phyloP scores from a whole-genome alignment of 345 rosid species.

The Aurinia saxatilis region DNA sequence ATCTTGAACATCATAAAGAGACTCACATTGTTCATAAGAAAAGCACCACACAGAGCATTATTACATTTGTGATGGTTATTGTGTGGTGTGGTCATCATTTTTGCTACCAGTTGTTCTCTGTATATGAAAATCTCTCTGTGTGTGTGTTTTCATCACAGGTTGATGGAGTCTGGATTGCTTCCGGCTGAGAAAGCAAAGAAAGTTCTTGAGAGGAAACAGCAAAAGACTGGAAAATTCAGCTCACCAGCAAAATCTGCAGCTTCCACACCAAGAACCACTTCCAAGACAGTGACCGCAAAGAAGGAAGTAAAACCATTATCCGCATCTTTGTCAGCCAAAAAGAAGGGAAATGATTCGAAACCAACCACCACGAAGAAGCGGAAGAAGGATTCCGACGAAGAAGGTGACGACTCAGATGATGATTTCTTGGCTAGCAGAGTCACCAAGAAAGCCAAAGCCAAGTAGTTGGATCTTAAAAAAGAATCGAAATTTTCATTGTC shows the following conservation, averaged over 20 bases:
- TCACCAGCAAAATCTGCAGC: slow-evolving; percentile 51
- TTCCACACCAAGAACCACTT: slow-evolving; percentile 30
- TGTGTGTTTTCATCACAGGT: slow-evolving; percentile 43
- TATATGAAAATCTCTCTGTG: neutral
- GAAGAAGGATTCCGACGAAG: slow-evolving; percentile 39
- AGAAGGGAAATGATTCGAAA: slow-evolving; percentile 39
- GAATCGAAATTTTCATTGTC: neutral
- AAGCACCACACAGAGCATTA: neutral
- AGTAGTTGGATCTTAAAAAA: slow-evolving; percentile 8
- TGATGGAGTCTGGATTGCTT: slow-evolving; percentile 97
- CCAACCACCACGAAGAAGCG: slow-evolving; percentile 51
- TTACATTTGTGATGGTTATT: neutral
- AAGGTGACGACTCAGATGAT: slow-evolving; percentile 49
- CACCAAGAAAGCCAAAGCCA: slow-evolving; percentile 52
- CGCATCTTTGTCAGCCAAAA: slow-evolving; percentile 32
- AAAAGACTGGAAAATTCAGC: slow-evolving; percentile 39
- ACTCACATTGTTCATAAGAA: neutral
- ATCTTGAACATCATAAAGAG: neutral
- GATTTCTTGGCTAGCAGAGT: slow-evolving; percentile 33
- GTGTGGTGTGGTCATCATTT: neutral
- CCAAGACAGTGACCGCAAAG: slow-evolving; percentile 35
- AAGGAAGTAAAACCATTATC: slow-evolving; percentile 23
- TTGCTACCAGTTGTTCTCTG: neutral
- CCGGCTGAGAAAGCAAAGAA: slow-evolving; percentile 61
- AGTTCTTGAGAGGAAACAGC: slow-evolving; percentile 59